These are phyloP conservation scores for Melaleuca quinquenervia DNA, from an alignment of 345 rosid genomes.

Conservation along the genomic window DNA sequence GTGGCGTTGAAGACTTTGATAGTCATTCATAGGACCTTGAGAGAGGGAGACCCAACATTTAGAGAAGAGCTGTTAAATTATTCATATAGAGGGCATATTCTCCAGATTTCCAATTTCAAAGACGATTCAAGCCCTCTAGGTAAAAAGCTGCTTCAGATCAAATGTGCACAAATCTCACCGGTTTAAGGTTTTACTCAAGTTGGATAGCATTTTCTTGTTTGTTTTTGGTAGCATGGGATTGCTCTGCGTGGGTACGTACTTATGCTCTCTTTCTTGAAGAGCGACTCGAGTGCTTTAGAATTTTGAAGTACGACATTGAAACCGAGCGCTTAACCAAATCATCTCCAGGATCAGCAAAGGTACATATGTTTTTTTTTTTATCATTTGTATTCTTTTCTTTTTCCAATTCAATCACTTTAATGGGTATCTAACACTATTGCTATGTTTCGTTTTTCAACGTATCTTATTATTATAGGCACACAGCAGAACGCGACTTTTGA, in stretches of 20 bases:
- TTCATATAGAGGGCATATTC: conserved; percentile 64
- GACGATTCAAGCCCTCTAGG: conserved; percentile 91
- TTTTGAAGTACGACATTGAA: conserved; percentile 76
- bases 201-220: not conserved
- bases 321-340: conserved; percentile 66
- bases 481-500: conserved; percentile 54
- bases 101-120: conserved; percentile 87
- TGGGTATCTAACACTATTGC: not conserved
- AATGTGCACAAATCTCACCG: not conserved
- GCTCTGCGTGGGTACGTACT: conserved; percentile 90
- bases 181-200: not conserved
- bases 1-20: conserved; percentile 85
- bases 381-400: not conserved
- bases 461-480: conserved; percentile 31
- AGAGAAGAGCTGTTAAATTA: conserved; percentile 78
- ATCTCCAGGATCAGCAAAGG: conserved; percentile 51
- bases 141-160: conserved; percentile 2
- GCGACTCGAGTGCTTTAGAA: conserved; percentile 75
- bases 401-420: not conserved
- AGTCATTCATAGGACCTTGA: conserved; percentile 90
- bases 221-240: conserved; percentile 78
- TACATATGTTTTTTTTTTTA: not conserved
- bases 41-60: conserved; percentile 95
- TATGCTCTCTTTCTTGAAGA: conserved; percentile 90
- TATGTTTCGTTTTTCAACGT: not conserved